Percentiles rank a stretch among this genome's conserved stretches.
phyloP scores from a whole-genome alignment of 1,284 basidiomycete genomes.

The Tilletia setariae region DNA sequence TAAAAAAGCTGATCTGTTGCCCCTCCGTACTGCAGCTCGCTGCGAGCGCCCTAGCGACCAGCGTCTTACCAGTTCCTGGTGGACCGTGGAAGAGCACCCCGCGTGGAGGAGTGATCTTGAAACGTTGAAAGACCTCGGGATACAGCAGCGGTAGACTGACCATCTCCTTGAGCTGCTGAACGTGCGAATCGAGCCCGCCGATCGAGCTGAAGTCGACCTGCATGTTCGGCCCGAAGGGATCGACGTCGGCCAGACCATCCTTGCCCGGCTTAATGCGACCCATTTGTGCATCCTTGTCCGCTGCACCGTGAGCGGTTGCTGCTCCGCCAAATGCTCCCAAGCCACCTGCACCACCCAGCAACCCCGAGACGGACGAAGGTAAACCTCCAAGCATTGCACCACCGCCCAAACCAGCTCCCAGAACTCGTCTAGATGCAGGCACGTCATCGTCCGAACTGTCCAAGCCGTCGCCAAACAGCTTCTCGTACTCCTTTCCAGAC shows the following conservation, averaged over 20 bases:
- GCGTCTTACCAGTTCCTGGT: slow-evolving; percentile 53
- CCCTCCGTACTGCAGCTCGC: slow-evolving; percentile 87
- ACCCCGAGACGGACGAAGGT: background rate
- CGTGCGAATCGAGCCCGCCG: slow-evolving; percentile 93
- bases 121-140: slow-evolving; percentile 94
- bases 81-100: slow-evolving; percentile 81
- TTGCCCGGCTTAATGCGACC: slow-evolving; percentile 46
- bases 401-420: slow-evolving; percentile 6
- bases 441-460: slow-evolving; percentile 47
- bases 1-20: slow-evolving; percentile 93
- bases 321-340: slow-evolving; percentile 11
- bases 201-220: slow-evolving; percentile 95
- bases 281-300: slow-evolving; percentile 28
- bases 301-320: slow-evolving; percentile 18
- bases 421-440: background rate
- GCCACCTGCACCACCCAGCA: slow-evolving; percentile 1
- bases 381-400: background rate
- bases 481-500: slow-evolving; percentile 49
- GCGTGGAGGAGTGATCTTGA: slow-evolving; percentile 89
- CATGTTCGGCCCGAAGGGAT: slow-evolving; percentile 88
- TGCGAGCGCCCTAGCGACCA: slow-evolving; percentile 78
- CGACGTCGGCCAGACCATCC: slow-evolving; percentile 83
- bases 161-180: slow-evolving; percentile 98
- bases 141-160: slow-evolving; percentile 91
- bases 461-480: slow-evolving; percentile 45